Evolutionary conservation across 1,284 basidiomycete species (phyloP).

Genomic region (Stereum hirsutum): DNA sequence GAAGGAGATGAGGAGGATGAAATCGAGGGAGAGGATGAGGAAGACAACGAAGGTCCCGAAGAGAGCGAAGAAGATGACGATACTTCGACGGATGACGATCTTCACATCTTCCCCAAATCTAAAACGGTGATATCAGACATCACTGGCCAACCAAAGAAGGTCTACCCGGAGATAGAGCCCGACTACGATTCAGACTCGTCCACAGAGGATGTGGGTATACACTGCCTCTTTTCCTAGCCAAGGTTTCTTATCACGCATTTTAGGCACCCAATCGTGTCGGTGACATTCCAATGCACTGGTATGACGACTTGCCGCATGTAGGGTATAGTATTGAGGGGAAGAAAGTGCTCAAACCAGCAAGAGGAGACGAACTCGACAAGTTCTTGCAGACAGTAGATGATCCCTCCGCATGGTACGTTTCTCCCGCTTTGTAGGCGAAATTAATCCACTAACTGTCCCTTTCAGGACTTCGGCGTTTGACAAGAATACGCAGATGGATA

Average conservation of each 20-base stretch:
- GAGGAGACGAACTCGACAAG: slow-evolving; percentile 95
- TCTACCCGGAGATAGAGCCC: slow-evolving; percentile 93
- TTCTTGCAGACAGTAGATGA: slow-evolving; percentile 95
- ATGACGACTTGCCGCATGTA: slow-evolving; percentile 98
- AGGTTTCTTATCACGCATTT: slow-evolving; percentile 8
- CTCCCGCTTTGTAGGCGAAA: background rate
- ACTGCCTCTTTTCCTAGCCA: slow-evolving; percentile 9
- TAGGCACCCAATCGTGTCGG: slow-evolving; percentile 92
- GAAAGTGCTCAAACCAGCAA: slow-evolving; percentile 89
- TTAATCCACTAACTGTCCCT: background rate
- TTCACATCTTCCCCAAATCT: slow-evolving; percentile 49
- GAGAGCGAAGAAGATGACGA: slow-evolving; percentile 26
- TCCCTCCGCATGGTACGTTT: slow-evolving; percentile 74
- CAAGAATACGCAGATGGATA: slow-evolving; percentile 81
- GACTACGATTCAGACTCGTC: slow-evolving; percentile 96
- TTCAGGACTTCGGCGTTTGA: slow-evolving; percentile 89
- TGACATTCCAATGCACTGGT: slow-evolving; percentile 96
- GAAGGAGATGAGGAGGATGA: slow-evolving; percentile 21
- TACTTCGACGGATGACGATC: slow-evolving; percentile 28
- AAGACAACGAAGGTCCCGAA: slow-evolving; percentile 23
- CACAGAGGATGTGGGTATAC: slow-evolving; percentile 83
- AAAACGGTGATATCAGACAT: slow-evolving; percentile 72
- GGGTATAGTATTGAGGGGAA: slow-evolving; percentile 96
- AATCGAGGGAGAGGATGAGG: slow-evolving; percentile 27
- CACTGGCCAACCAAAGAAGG: slow-evolving; percentile 81